phyloP scores from a whole-genome alignment of 768 basidiomycete genomes.

The Podaxis sp. region DNA sequence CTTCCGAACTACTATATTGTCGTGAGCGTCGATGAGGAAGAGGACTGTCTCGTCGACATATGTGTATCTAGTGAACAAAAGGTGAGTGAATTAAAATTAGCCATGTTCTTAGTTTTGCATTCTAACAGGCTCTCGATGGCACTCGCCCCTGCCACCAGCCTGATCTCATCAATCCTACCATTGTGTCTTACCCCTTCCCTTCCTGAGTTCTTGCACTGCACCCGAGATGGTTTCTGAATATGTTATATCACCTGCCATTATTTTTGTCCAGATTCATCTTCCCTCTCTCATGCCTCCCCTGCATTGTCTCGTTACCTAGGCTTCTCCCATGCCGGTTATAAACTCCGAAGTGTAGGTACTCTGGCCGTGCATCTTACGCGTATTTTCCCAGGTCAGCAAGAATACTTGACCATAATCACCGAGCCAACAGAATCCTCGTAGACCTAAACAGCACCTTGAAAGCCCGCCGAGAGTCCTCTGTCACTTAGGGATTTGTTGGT shows the following conservation, averaged over 20 bases:
- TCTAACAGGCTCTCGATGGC: background rate
- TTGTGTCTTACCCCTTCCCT: background rate
- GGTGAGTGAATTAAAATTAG: background rate
- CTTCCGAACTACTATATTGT: background rate
- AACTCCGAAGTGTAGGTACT: background rate
- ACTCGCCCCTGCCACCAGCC: background rate
- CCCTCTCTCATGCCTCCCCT: background rate
- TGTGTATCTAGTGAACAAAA: background rate
- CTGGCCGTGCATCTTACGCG: background rate
- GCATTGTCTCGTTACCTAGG: background rate
- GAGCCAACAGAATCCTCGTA: background rate
- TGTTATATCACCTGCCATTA: background rate
- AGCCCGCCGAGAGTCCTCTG: too few relatives aligned
- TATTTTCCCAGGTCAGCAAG: background rate
- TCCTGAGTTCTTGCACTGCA: background rate
- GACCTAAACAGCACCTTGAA: background rate
- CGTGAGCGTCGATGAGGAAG: background rate
- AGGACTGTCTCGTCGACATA: background rate
- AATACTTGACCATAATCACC: background rate
- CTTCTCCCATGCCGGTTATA: background rate
- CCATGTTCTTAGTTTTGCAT: background rate
- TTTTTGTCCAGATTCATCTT: background rate
- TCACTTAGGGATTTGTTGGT: too few relatives aligned
- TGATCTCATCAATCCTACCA: conserved; percentile 3
- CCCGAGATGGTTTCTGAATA: background rate